phyloP scores from a whole-genome alignment of 345 rosid species.

The Schrenkiella parvula region DNA sequence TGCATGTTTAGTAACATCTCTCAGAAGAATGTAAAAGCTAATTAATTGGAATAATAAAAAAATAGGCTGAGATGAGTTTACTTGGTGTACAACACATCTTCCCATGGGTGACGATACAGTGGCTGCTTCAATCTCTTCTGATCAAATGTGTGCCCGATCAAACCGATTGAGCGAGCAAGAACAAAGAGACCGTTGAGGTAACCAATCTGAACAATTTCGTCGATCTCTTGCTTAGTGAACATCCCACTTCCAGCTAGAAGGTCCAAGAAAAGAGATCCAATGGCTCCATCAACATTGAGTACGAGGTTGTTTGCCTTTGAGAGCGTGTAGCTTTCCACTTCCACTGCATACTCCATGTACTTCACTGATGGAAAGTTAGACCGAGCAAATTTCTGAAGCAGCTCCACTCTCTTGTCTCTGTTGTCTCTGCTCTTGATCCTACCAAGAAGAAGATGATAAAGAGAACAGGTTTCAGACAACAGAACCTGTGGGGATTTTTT shows the following conservation, averaged over 20 bases:
- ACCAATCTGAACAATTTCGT: constrained; percentile 82
- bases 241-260: constrained; percentile 91
- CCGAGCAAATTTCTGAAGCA: constrained; percentile 81
- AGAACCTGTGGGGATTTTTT: neutral
- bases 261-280: constrained; percentile 93
- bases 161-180: constrained; percentile 85
- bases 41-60: constrained; percentile 1
- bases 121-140: constrained; percentile 99
- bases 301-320: constrained; percentile 86
- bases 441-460: neutral
- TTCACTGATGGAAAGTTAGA: constrained; percentile 90
- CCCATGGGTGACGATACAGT: constrained; percentile 96
- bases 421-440: constrained; percentile 99
- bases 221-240: constrained; percentile 94
- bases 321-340: constrained; percentile 86
- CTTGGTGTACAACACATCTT: constrained; percentile 98
- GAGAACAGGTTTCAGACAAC: neutral
- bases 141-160: constrained; percentile 92
- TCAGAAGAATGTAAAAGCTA: constrained; percentile 21
- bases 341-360: constrained; percentile 90
- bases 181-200: constrained; percentile 90
- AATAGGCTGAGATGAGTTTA: constrained; percentile 29
- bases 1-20: constrained; percentile 17
- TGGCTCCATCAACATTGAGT: constrained; percentile 86
- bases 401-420: constrained; percentile 95